Evolutionary conservation across 129 eudicot species (phyloP).

Genomic region (Centrapalus pauciflorus): DNA sequence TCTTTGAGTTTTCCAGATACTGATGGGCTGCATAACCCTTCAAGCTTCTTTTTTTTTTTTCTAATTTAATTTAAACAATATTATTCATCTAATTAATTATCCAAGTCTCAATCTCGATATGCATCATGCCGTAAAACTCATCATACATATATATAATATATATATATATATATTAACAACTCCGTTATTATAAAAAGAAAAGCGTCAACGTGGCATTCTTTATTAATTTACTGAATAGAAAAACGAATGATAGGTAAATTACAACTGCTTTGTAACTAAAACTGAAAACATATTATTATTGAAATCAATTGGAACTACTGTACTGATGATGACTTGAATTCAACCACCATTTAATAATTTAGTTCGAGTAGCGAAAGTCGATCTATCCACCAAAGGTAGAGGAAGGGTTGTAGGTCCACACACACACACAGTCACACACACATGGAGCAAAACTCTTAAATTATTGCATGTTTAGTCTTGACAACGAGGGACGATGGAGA

Average conservation of each 20-base stretch:
- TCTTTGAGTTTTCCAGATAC: constrained; percentile 8
- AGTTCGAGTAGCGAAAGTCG: constrained; percentile 8
- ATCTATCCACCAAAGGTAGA: constrained; percentile 18
- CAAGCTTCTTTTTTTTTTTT: background rate
- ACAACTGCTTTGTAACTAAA: background rate
- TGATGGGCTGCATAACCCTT: constrained; percentile 4
- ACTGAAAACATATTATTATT: constrained; percentile 7
- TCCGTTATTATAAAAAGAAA: no score
- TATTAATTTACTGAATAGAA: background rate
- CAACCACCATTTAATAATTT: constrained; percentile 4
- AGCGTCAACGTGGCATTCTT: no score
- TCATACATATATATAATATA: no score
- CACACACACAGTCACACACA: constrained; percentile 12
- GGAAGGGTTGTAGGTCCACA: constrained; percentile 16
- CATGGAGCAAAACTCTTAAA: background rate
- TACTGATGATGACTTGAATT: constrained; percentile 9
- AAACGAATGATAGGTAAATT: no score
- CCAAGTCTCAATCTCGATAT: background rate
- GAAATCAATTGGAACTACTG: background rate
- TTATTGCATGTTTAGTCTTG: constrained; percentile 20
- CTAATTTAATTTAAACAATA: background rate
- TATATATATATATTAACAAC: no score
- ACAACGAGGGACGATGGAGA: constrained; percentile 22
- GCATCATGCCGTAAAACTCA: no score
- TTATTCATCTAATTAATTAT: background rate